Conservation (phyloP, 2,329 filamentous ascomycete species). For the Pestalotiopsis sp. region DNA sequence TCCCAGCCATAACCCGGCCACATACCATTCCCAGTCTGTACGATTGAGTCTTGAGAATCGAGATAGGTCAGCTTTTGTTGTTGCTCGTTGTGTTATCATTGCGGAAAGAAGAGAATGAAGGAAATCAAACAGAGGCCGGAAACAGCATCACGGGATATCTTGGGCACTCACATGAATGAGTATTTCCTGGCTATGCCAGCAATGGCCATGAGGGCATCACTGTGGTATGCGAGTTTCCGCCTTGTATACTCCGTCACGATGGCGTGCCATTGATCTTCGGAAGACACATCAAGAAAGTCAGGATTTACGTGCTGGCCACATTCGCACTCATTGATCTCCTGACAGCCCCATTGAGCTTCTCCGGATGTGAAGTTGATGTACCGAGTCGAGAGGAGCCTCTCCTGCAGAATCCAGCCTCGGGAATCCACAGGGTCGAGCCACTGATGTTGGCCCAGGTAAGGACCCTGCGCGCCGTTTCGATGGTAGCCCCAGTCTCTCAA, state of each 20-base stretch:
- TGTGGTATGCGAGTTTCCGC: background rate
- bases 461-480: constrained; percentile 2
- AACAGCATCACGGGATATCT: no score
- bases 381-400: background rate
- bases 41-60: no score
- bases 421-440: constrained; percentile 7
- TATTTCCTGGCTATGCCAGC: constrained; percentile 8
- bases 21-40: no score
- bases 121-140: no score
- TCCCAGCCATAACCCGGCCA: no score
- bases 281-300: background rate
- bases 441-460: background rate
- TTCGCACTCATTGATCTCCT: constrained; percentile 4
- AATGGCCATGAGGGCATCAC: constrained; percentile 7
- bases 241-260: background rate
- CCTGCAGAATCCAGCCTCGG: constrained; percentile 12
- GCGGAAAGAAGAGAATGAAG: no score
- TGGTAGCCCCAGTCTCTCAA: constrained; percentile 13
- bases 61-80: no score
- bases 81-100: no score
- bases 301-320: constrained; percentile 4
- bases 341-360: constrained; percentile 13
- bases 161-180: background rate
- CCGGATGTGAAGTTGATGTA: constrained; percentile 10
- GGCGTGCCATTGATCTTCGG: constrained; percentile 9